These are phyloP conservation scores for Paralagenidium karlingii DNA, from an alignment of 352 stramenopile species.

Conservation along the genomic window DNA sequence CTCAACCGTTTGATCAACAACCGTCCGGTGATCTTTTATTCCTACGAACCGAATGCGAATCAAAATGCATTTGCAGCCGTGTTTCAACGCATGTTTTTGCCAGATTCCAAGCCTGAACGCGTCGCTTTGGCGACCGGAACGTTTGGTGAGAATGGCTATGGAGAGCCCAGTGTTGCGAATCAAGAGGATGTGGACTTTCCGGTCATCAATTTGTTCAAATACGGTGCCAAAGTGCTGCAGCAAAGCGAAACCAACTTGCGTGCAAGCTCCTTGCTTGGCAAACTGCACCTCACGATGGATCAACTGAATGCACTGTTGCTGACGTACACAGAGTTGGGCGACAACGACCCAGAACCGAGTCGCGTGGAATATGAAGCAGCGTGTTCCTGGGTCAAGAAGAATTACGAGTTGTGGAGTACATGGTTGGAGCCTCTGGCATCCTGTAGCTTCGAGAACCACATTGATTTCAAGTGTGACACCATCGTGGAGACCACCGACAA, in stretches of 20 bases:
- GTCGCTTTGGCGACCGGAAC: slow-evolving; percentile 16
- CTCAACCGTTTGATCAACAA: slow-evolving; percentile 11
- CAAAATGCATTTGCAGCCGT: slow-evolving; percentile 14
- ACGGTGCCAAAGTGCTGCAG: slow-evolving; percentile 2
- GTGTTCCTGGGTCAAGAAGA: slow-evolving; percentile 17
- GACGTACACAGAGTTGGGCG: neutral
- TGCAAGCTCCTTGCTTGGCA: slow-evolving; percentile 3
- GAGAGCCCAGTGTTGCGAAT: slow-evolving; percentile 23
- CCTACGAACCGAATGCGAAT: slow-evolving; percentile 37
- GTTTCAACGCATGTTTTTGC: slow-evolving; percentile 31
- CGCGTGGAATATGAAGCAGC: slow-evolving; percentile 18
- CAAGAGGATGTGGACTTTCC: slow-evolving; percentile 29
- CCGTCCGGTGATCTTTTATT: slow-evolving; percentile 28
- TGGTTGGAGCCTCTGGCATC: slow-evolving; percentile 12
- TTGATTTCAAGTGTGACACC: slow-evolving; percentile 13
- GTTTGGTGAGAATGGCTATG: slow-evolving; percentile 39
- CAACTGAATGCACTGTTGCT: slow-evolving; percentile 23
- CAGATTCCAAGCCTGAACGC: slow-evolving; percentile 12
- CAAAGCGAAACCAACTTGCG: neutral
- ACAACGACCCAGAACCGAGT: too few relatives aligned
- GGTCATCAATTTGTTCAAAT: slow-evolving; percentile 17
- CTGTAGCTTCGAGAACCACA: slow-evolving; percentile 12
- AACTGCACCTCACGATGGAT: slow-evolving; percentile 15
- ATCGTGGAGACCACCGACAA: slow-evolving; percentile 9
- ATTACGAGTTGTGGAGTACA: slow-evolving; percentile 13